Base-by-base conservation (phyloP, 768 basidiomycete species). In the Auriscalpium vulgare region DNA sequence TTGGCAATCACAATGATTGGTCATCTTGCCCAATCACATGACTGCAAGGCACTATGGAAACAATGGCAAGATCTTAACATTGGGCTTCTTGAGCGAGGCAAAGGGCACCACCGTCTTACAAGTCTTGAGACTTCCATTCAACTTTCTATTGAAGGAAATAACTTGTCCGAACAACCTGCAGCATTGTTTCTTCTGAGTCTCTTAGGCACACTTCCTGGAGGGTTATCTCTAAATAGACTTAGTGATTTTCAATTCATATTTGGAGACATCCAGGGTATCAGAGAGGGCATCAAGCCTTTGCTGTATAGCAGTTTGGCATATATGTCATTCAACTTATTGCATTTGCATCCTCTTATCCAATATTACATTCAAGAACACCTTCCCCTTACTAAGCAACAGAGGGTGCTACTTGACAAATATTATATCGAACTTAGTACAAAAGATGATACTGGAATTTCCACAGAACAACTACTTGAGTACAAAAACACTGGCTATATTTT, bases 1-100 rank as follows among this genome's bases (percentile, higher is more conserved):
- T 47, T 57, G 14, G 51, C 56, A 3, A 51, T 57, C 14, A 47
- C 17, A 0, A n/a, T 57, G 4, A 17, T 57, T 36, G 51, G 51
- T 10, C 51, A 53, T 13, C 46, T 43, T 3, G 46, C 56, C 11
- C 51, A 57, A 46, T 29, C 51, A 2, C 29, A 36, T 19, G 29
- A 44, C 19, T 17, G 45, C 13, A 11, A 7, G 21, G n/a, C 38
- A 19, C 14, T 57, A 29, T 38, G 44, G 37, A 29, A 47, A 35
- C 43, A 53, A 16, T 57, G 56, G 56, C 37, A 37, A 17, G 46
- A 38, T 29, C 36, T 47, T 10, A 14, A 43, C 5, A 48, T 44
- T 21, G 8, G 16, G 8, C 35, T 53, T 5, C n/a, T 57, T 47
- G 19, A 45, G n/a, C 52, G 19, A 13, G 56, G 21, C 8, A 19